Evolutionary conservation across 2,329 filamentous ascomycete species (phyloP).

Genomic region (Metarhizium guizhouense): DNA sequence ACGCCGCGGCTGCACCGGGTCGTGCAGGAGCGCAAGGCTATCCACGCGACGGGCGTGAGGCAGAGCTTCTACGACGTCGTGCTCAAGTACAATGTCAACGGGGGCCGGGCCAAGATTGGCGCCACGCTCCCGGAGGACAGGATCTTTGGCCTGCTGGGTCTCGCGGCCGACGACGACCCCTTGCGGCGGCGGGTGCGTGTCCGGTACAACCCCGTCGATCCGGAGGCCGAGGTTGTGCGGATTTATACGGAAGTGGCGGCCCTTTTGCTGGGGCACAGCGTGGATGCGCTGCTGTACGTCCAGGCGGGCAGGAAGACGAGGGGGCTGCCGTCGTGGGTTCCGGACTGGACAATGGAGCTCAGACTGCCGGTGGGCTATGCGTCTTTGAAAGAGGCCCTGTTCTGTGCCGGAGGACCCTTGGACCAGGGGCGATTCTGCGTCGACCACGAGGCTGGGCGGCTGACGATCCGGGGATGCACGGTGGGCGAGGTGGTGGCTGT

Average conservation of each 20-base stretch:
- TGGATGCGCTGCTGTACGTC: constrained; percentile 20
- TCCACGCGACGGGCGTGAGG: constrained; percentile 13
- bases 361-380: constrained; percentile 16
- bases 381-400: constrained; percentile 11
- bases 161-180: constrained; percentile 14
- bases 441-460: constrained; percentile 3
- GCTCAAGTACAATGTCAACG: constrained; percentile 21
- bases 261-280: constrained; percentile 13
- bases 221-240: not conserved
- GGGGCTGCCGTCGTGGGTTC: constrained; percentile 23
- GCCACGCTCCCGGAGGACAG: constrained; percentile 20
- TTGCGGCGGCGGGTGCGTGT: constrained; percentile 8
- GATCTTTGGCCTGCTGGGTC: constrained; percentile 22
- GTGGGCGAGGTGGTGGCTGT: constrained; percentile 14
- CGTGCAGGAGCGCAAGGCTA: constrained; percentile 20
- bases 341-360: constrained; percentile 24
- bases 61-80: constrained; percentile 17
- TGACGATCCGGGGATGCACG: constrained; percentile 13
- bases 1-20: constrained; percentile 15
- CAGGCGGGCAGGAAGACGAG: constrained; percentile 16
- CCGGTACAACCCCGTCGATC: constrained; percentile 6
- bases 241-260: constrained; percentile 14
- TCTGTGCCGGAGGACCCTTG: constrained; percentile 14
- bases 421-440: not conserved
- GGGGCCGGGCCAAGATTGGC: constrained; percentile 14